A percentile compares a stretch with the other conserved stretches of the same genome.
These are phyloP conservation scores for Amanita subjunquillea DNA, from an alignment of 768 basidiomycete species.

Conservation along the genomic window DNA sequence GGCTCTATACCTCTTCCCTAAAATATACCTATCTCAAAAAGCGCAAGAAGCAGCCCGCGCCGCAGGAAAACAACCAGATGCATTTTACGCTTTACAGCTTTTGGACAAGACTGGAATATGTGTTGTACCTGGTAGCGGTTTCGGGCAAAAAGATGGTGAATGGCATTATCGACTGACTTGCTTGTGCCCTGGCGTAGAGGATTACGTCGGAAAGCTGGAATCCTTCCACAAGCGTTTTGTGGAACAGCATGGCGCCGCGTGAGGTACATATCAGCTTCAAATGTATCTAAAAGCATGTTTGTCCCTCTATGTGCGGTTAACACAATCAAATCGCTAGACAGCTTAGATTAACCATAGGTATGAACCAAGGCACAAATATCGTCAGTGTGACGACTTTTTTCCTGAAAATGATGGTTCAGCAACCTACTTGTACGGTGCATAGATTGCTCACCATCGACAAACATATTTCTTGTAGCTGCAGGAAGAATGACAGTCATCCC, in stretches of 20 bases:
- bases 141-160: constrained; percentile 87
- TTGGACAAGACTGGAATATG: constrained; percentile 90
- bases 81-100: constrained; percentile 76
- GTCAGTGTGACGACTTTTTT: constrained; percentile 5
- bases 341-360: background rate
- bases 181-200: constrained; percentile 88
- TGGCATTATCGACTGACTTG: constrained; percentile 92
- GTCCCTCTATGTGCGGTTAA: background rate
- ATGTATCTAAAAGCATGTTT: background rate
- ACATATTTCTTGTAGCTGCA: constrained; percentile 93
- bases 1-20: constrained; percentile 90
- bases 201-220: constrained; percentile 82
- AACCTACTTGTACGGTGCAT: background rate
- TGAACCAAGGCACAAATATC: background rate
- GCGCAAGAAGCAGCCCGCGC: constrained; percentile 65
- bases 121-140: constrained; percentile 88
- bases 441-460: constrained; percentile 68
- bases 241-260: constrained; percentile 18
- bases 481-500: constrained; percentile 82
- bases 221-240: constrained; percentile 25
- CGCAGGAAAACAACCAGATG: constrained; percentile 76
- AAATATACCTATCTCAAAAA: constrained; percentile 60
- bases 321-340: background rate
- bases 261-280: background rate
- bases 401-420: background rate